A percentile compares a stretch with the other conserved stretches of the same genome.
phyloP scores from a whole-genome alignment of 208 protist genomes.

The Kentomonas sorsogonicus region DNA sequence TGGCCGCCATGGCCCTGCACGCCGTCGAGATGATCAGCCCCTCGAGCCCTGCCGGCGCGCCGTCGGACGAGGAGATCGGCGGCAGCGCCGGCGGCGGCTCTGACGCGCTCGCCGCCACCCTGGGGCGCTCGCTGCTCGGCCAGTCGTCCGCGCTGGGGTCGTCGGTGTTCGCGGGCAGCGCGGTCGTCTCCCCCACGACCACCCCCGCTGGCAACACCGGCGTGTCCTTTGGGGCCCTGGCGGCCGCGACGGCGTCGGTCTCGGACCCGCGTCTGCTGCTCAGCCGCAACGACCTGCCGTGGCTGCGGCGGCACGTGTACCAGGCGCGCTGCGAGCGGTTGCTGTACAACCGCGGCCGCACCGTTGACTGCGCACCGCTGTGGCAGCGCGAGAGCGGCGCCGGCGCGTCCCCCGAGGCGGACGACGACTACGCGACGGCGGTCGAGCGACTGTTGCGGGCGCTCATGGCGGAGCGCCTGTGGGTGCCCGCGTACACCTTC shows the following conservation, averaged over 20 bases:
- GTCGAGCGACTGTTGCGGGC: slow-evolving; percentile 47
- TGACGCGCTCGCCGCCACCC: no score
- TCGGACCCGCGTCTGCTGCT: slow-evolving; percentile 23
- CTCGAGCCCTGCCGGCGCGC: slow-evolving; percentile 16
- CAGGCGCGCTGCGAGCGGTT: slow-evolving; percentile 77
- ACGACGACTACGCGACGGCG: slow-evolving; percentile 28
- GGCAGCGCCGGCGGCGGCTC: no score
- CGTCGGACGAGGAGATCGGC: no score
- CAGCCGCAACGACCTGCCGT: slow-evolving; percentile 58
- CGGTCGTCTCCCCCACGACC: no score
- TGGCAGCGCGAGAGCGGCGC: no score
- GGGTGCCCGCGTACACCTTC: slow-evolving; percentile 65
- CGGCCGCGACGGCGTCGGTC: background rate
- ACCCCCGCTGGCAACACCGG: slow-evolving; percentile 5
- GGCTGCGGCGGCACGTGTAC: slow-evolving; percentile 60
- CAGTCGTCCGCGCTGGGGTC: no score
- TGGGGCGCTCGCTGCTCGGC: no score
- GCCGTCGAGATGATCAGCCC: slow-evolving; percentile 62
- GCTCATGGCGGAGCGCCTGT: slow-evolving; percentile 65
- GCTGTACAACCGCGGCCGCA: slow-evolving; percentile 48
- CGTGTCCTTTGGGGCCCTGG: background rate
- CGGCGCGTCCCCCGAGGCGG: slow-evolving; percentile 26
- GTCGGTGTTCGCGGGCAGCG: no score
- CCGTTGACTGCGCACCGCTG: slow-evolving; percentile 67
- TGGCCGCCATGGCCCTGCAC: slow-evolving; percentile 56